Evolutionary conservation across 1,284 basidiomycete species (phyloP).

Genomic region (Leccinum pachyderme): DNA sequence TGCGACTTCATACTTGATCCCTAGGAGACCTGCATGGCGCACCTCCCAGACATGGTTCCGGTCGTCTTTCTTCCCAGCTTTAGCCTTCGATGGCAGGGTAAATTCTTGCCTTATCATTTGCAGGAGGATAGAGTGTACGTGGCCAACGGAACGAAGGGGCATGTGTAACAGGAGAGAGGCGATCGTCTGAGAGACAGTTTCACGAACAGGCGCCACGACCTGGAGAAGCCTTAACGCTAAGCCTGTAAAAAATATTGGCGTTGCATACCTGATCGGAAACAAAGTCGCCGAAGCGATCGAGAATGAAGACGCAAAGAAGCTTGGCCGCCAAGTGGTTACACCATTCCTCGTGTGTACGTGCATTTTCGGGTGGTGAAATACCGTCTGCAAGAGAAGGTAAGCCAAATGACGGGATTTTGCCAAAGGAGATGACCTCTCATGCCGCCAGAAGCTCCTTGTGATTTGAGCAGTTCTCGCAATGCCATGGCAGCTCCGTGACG

Average conservation of each 20-base stretch:
- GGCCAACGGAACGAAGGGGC: slow-evolving; percentile 70
- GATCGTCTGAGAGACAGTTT: slow-evolving; percentile 93
- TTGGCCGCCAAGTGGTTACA: slow-evolving; percentile 87
- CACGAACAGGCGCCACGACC: slow-evolving; percentile 95
- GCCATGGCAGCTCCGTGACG: slow-evolving; percentile 95
- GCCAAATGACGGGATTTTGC: not conserved
- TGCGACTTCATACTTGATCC: slow-evolving; percentile 97
- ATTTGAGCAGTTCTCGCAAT: slow-evolving; percentile 84
- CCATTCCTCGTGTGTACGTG: slow-evolving; percentile 76
- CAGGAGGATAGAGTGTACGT: slow-evolving; percentile 82
- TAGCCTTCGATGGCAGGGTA: slow-evolving; percentile 40
- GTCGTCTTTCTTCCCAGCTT: slow-evolving; percentile 41
- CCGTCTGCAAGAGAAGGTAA: slow-evolving; percentile 40
- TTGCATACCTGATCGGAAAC: slow-evolving; percentile 82
- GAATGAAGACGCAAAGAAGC: slow-evolving; percentile 88
- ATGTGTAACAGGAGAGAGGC: slow-evolving; percentile 89
- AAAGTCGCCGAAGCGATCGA: slow-evolving; percentile 98
- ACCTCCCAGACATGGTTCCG: slow-evolving; percentile 93
- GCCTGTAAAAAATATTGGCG: not conserved
- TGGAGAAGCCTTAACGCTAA: slow-evolving; percentile 29
- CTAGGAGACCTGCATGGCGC: slow-evolving; percentile 92
- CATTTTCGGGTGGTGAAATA: slow-evolving; percentile 55
- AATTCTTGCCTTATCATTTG: slow-evolving; percentile 94
- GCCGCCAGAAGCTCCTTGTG: slow-evolving; percentile 82
- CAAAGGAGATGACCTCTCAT: slow-evolving; percentile 55